A percentile compares a stretch with the other conserved stretches of the same genome.
phyloP scores from a whole-genome alignment of 2,329 filamentous ascomycete genomes.

The Basipetospora sp. region DNA sequence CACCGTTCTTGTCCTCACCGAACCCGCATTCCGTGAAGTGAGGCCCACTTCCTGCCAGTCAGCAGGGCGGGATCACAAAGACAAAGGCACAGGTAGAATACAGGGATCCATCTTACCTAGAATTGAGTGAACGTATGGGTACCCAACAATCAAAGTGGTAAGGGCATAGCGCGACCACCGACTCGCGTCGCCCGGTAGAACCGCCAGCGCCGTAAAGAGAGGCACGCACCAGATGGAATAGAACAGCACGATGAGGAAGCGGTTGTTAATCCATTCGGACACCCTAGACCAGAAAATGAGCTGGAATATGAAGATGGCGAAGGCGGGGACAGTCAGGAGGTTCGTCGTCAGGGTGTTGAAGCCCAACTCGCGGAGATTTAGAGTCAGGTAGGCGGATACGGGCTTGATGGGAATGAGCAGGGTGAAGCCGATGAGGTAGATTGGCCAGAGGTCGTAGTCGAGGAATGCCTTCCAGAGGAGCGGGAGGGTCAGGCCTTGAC shows the following conservation, averaged over 20 bases:
- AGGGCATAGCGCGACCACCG: constrained; percentile 17
- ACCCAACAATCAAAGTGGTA: constrained; percentile 20
- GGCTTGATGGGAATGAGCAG: constrained; percentile 15
- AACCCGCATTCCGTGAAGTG: constrained; percentile 43
- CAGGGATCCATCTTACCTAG: background rate
- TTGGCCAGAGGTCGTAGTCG: constrained; percentile 41
- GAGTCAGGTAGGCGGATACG: constrained; percentile 34
- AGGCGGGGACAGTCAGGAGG: constrained; percentile 37
- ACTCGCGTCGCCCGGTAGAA: constrained; percentile 14
- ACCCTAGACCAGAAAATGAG: constrained; percentile 32
- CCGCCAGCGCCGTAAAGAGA: constrained; percentile 32
- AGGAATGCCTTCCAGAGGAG: constrained; percentile 36
- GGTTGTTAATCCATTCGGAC: constrained; percentile 27
- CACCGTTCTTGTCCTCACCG: constrained; percentile 46
- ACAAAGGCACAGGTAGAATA: background rate
- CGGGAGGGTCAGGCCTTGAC: constrained; percentile 35
- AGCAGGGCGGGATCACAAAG: constrained; percentile 12
- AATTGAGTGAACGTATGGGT: constrained; percentile 15
- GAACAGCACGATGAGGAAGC: constrained; percentile 27
- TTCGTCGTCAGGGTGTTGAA: constrained; percentile 30
- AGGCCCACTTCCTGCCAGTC: constrained; percentile 25
- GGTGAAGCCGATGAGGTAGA: constrained; percentile 4
- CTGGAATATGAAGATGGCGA: constrained; percentile 20
- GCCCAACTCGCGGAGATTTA: constrained; percentile 34
- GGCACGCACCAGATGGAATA: constrained; percentile 38